Conservation (phyloP, 805 yeast genomes). For the Monosporozyma servazzii region DNA sequence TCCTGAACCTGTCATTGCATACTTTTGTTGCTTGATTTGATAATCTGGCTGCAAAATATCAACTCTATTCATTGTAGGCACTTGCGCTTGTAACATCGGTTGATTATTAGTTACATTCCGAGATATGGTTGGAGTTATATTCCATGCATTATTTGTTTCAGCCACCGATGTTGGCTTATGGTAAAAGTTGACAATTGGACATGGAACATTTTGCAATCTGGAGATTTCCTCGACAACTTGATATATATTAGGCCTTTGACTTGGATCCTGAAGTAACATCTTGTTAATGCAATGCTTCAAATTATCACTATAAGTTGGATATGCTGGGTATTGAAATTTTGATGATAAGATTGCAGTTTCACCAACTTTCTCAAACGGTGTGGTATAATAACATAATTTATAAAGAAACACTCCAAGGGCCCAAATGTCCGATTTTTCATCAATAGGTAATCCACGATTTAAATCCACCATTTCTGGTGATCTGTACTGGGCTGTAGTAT, state of each 20-base stretch:
- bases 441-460: constrained; percentile 57
- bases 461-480: constrained; percentile 81
- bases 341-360: constrained; percentile 58
- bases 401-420: constrained; percentile 73
- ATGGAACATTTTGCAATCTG: constrained; percentile 45
- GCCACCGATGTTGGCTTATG: background rate
- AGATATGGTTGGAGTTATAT: background rate
- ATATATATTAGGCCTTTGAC: constrained; percentile 62
- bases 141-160: background rate
- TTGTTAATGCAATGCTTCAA: constrained; percentile 56
- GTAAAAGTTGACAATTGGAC: constrained; percentile 34
- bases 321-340: constrained; percentile 41
- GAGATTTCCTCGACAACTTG: constrained; percentile 64
- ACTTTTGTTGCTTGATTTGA: background rate
- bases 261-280: constrained; percentile 56
- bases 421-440: constrained; percentile 81
- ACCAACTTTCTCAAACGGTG: constrained; percentile 66
- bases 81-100: background rate
- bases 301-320: constrained; percentile 51
- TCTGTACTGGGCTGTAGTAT: constrained; percentile 79
- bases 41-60: background rate
- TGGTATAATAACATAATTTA: constrained; percentile 70
- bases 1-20: background rate
- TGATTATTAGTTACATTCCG: background rate
- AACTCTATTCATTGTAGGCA: background rate